Conservation (phyloP, 306 rosid species). For the Dalbergia oliveri region DNA sequence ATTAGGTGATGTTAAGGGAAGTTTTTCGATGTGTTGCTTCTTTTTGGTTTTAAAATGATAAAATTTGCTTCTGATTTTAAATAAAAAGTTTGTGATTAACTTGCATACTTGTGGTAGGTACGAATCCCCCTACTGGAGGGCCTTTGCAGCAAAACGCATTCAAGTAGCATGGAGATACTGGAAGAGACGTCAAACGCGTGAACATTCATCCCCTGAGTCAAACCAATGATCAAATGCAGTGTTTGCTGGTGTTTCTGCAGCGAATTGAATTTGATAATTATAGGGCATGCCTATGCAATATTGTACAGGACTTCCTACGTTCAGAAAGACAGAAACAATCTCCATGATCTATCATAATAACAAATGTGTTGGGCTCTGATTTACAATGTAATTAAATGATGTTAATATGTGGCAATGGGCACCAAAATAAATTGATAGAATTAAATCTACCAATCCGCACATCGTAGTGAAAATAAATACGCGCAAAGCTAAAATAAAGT, state of each 20-base stretch:
- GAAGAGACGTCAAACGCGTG: not conserved
- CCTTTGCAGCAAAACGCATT: conserved; percentile 20
- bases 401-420: too few relatives aligned
- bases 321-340: not conserved
- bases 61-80: too few relatives aligned
- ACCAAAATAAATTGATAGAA: too few relatives aligned
- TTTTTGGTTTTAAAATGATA: too few relatives aligned
- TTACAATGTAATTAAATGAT: too few relatives aligned
- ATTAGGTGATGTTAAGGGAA: too few relatives aligned
- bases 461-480: too few relatives aligned
- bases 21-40: too few relatives aligned
- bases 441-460: too few relatives aligned
- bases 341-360: not conserved
- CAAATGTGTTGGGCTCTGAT: too few relatives aligned
- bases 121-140: conserved; percentile 22
- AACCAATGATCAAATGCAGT: not conserved
- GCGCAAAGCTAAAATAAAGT: too few relatives aligned
- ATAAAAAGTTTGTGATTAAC: too few relatives aligned
- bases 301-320: not conserved
- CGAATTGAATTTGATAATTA: not conserved
- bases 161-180: conserved; percentile 24
- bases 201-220: not conserved
- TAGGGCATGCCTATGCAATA: not conserved
- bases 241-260: not conserved
- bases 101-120: not conserved